Evolutionary conservation across 768 basidiomycete species (phyloP).

Genomic region (Dictyophora rubrovolvata): DNA sequence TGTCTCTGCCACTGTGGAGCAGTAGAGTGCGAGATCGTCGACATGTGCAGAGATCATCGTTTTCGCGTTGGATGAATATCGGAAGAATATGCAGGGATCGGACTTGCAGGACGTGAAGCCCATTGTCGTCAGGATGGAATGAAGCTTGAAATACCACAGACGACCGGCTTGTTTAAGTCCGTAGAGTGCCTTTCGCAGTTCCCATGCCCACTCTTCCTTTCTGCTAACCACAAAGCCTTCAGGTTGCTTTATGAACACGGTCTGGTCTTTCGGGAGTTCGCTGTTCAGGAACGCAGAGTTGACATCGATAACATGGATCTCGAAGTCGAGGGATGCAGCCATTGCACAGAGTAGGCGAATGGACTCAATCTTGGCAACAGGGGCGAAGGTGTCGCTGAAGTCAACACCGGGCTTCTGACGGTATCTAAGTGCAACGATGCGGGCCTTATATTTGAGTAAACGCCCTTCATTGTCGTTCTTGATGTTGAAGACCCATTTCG

Average conservation of each 20-base stretch:
- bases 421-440: constrained; percentile 33
- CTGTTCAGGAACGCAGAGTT: constrained; percentile 32
- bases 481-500: constrained; percentile 19
- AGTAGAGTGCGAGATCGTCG: constrained; percentile 21
- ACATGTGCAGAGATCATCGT: constrained; percentile 27
- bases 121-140: constrained; percentile 19
- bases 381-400: constrained; percentile 16
- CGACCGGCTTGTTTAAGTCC: constrained; percentile 27
- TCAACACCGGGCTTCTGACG: constrained; percentile 29
- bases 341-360: constrained; percentile 27
- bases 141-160: constrained; percentile 27
- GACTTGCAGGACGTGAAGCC: constrained; percentile 22
- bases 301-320: constrained; percentile 29
- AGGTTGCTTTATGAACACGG: constrained; percentile 26
- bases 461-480: constrained; percentile 21
- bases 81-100: constrained; percentile 27
- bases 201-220: constrained; percentile 12
- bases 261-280: constrained; percentile 16
- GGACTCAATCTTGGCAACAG: constrained; percentile 15
- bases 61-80: constrained; percentile 4
- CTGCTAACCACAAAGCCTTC: constrained; percentile 17
- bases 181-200: constrained; percentile 21
- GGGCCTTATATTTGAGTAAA: constrained; percentile 24
- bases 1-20: constrained; percentile 9
- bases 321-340: constrained; percentile 25